Evolutionary conservation across 768 basidiomycete species (phyloP).

Genomic region (Auricularia cornea): DNA sequence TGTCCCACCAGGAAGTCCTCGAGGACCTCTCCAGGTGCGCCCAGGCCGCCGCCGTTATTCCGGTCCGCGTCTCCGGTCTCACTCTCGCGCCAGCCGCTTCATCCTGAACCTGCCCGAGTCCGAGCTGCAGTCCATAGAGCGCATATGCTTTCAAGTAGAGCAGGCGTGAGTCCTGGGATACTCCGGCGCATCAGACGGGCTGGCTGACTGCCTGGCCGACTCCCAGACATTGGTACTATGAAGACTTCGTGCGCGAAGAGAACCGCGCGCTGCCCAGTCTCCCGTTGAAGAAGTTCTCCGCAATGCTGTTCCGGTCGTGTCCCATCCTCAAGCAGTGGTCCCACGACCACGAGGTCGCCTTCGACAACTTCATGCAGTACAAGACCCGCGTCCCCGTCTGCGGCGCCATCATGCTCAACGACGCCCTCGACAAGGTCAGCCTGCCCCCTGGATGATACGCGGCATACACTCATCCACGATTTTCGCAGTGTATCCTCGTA

Average conservation of each 20-base stretch:
- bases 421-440: constrained; percentile 82
- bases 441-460: constrained; percentile 6
- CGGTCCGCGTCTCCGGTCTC: constrained; percentile 22
- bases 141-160: constrained; percentile 97
- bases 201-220: neutral
- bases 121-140: constrained; percentile 83
- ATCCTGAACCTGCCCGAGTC: constrained; percentile 93
- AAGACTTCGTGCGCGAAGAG: constrained; percentile 94
- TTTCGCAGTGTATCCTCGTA: constrained; percentile 79
- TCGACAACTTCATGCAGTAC: constrained; percentile 88
- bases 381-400: constrained; percentile 96
- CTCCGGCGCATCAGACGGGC: constrained; percentile 6
- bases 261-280: constrained; percentile 81
- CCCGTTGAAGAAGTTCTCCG: constrained; percentile 87
- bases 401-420: constrained; percentile 92
- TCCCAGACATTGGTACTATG: constrained; percentile 96
- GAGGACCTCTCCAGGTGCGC: constrained; percentile 92
- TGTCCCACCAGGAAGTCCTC: constrained; percentile 75
- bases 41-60: too few species aligned
- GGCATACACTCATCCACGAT: constrained; percentile 3
- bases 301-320: constrained; percentile 79
- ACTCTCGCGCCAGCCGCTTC: constrained; percentile 58
- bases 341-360: constrained; percentile 77
- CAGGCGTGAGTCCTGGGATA: constrained; percentile 63
- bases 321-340: constrained; percentile 78